Conservation (phyloP, 192 early-diverging fungal genomes). For the Rhizoclosmatium sp. region DNA sequence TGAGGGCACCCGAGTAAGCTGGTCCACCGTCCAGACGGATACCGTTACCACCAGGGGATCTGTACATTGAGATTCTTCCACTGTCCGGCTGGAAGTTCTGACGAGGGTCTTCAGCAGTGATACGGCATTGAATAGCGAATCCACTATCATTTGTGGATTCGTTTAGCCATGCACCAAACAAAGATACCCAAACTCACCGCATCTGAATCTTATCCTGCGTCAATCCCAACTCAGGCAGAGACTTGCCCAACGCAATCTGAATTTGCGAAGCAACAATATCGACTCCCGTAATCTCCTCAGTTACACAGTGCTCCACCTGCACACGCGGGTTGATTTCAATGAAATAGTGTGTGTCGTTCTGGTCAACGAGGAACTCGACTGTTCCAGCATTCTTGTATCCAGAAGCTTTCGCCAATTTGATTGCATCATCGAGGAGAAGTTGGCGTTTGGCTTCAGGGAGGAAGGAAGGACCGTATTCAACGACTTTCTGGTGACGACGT, state of each 20-base stretch:
- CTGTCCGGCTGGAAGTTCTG: conserved; percentile 95
- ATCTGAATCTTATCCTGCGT: conserved; percentile 80
- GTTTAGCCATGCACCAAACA: no score
- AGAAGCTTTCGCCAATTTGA: conserved; percentile 87
- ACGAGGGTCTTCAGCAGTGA: conserved; percentile 95
- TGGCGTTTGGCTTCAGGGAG: conserved; percentile 64
- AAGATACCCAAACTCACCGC: conserved; percentile 40
- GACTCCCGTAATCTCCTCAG: conserved; percentile 96
- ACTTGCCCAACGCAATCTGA: conserved; percentile 89
- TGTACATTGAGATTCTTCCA: conserved; percentile 93
- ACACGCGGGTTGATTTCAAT: conserved; percentile 98
- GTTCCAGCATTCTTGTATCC: conserved; percentile 97
- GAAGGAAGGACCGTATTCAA: conserved; percentile 36
- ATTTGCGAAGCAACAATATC: conserved; percentile 94
- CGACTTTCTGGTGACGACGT: conserved; percentile 90
- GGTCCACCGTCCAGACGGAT: conserved; percentile 69
- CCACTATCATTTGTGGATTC: conserved; percentile 23
- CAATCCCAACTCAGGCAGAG: conserved; percentile 79
- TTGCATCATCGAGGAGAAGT: conserved; percentile 85
- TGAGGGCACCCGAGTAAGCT: conserved; percentile 88
- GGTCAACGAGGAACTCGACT: conserved; percentile 94
- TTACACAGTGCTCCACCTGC: conserved; percentile 98
- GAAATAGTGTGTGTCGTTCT: conserved; percentile 90
- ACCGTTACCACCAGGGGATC: conserved; percentile 81
- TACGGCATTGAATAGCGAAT: conserved; percentile 94